Evolutionary conservation across 176 grass and related monocot species (phyloP).

Genomic region (Lolium rigidum): DNA sequence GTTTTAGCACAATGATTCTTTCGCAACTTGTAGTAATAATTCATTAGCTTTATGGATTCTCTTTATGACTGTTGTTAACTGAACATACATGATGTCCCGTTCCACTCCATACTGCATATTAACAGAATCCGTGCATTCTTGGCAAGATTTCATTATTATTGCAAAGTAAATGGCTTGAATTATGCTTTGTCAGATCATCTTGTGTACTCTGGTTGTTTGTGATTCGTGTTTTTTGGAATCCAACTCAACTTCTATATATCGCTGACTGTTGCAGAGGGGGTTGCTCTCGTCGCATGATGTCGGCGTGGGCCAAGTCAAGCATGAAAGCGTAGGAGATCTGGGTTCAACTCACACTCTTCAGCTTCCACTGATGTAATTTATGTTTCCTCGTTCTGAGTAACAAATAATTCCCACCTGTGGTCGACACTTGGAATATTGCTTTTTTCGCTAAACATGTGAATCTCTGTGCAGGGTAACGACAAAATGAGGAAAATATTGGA

Average conservation of each 20-base stretch:
- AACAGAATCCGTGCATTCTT: too few species aligned
- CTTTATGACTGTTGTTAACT: too few species aligned
- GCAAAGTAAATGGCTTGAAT: too few species aligned
- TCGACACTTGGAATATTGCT: background rate
- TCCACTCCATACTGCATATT: too few species aligned
- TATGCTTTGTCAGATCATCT: too few species aligned
- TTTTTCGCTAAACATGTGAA: background rate
- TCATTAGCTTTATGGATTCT: too few species aligned
- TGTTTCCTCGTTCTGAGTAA: background rate
- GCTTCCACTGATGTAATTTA: slow-evolving; percentile 54
- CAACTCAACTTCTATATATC: background rate
- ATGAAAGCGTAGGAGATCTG: slow-evolving; percentile 2
- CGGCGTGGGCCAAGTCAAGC: slow-evolving; percentile 38
- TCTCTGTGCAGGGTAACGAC: slow-evolving; percentile 24
- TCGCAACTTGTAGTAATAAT: too few species aligned
- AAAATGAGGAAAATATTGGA: slow-evolving; percentile 39
- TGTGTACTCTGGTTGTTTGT: too few species aligned
- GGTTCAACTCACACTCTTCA: slow-evolving; percentile 36
- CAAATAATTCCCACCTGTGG: background rate
- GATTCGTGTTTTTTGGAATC: background rate
- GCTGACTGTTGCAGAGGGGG: slow-evolving; percentile 54
- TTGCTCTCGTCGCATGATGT: slow-evolving; percentile 48
- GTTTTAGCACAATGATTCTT: too few species aligned
- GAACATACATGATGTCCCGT: too few species aligned
- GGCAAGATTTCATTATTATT: too few species aligned